These are phyloP conservation scores for Fraxinus quadrangulata DNA, from an alignment of 257 asterid genomes.

Conservation along the genomic window DNA sequence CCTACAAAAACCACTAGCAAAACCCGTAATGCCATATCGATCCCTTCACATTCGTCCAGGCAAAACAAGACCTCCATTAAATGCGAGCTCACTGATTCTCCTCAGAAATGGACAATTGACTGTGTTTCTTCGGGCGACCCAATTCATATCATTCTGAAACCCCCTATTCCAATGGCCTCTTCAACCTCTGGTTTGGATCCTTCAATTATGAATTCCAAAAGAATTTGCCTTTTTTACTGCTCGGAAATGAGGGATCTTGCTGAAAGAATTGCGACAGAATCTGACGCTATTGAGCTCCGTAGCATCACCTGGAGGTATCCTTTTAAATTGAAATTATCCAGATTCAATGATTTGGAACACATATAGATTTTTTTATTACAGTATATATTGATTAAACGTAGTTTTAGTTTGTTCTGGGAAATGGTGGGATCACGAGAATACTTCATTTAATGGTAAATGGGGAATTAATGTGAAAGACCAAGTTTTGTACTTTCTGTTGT, in stretches of 20 bases:
- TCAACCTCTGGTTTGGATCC: constrained; percentile 39
- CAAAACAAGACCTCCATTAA: constrained; percentile 27
- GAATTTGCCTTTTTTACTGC: constrained; percentile 75
- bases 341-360: background rate
- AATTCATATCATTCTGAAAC: constrained; percentile 85
- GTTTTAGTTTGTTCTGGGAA: constrained; percentile 6
- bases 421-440: background rate
- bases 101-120: constrained; percentile 80
- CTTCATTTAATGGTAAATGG: background rate
- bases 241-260: constrained; percentile 91
- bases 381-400: background rate
- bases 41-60: background rate
- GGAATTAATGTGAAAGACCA: background rate
- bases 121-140: constrained; percentile 54
- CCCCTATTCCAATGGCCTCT: constrained; percentile 54
- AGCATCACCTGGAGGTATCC: constrained; percentile 81
- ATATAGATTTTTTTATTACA: background rate
- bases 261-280: constrained; percentile 69
- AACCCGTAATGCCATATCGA: constrained; percentile 21
- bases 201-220: constrained; percentile 45
- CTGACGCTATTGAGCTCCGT: constrained; percentile 93
- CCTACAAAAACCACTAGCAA: constrained; percentile 27
- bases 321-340: background rate
- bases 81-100: constrained; percentile 54
- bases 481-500: background rate